phyloP scores from a whole-genome alignment of 768 basidiomycete genomes.

The Leucocoprinus birnbaumii region DNA sequence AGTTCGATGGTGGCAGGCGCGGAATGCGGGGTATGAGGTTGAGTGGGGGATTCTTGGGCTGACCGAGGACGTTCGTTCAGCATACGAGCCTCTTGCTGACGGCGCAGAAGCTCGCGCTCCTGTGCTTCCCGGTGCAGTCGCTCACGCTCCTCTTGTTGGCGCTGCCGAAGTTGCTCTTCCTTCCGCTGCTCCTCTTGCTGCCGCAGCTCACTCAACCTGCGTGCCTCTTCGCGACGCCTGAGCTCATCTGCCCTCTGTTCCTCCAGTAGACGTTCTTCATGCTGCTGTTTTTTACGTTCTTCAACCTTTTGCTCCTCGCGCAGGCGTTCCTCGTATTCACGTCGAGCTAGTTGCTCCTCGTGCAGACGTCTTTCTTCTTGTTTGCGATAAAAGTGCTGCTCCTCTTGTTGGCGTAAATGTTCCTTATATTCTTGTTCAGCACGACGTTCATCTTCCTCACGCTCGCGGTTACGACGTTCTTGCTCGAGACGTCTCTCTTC shows the following conservation, averaged over 20 bases:
- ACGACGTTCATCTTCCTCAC: slow-evolving; percentile 8
- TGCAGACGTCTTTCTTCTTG: slow-evolving; percentile 4
- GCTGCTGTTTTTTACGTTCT: slow-evolving; percentile 9
- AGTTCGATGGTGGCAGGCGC: slow-evolving; percentile 20
- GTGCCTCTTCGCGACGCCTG: slow-evolving; percentile 10
- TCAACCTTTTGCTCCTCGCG: slow-evolving; percentile 6
- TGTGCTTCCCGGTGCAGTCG: slow-evolving; percentile 19
- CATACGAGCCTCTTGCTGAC: slow-evolving; percentile 17
- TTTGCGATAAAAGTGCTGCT: background rate
- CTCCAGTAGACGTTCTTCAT: slow-evolving; percentile 5
- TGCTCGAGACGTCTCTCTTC: too few relatives aligned
- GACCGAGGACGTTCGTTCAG: slow-evolving; percentile 4
- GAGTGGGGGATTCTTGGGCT: background rate
- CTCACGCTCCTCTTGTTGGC: slow-evolving; percentile 7
- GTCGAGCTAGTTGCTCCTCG: too few relatives aligned
- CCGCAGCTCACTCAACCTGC: slow-evolving; percentile 10
- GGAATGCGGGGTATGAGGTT: slow-evolving; percentile 11
- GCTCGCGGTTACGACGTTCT: too few relatives aligned
- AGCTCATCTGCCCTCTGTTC: background rate
- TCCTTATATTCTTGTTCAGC: too few relatives aligned
- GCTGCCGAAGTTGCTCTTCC: slow-evolving; percentile 14
- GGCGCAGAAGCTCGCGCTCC: slow-evolving; percentile 15
- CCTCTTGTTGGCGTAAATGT: too few relatives aligned
- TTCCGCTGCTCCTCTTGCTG: slow-evolving; percentile 16
- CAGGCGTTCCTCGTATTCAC: slow-evolving; percentile 3